phyloP scores from a whole-genome alignment of 345 rosid genomes.

The Citrus mangshanensis region DNA sequence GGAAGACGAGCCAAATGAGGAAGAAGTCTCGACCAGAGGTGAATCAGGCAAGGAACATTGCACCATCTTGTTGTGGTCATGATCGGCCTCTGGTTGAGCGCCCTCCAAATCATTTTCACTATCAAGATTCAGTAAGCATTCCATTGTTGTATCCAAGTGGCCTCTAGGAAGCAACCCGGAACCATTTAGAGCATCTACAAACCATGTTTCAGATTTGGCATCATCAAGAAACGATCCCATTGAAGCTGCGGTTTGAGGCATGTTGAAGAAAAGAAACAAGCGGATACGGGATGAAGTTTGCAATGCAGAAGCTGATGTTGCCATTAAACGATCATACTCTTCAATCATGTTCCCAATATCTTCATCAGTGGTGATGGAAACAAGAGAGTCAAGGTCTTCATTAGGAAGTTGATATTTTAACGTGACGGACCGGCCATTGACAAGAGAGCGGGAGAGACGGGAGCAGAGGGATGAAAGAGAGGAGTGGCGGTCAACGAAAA shows the following conservation, averaged over 20 bases:
- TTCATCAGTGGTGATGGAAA: constrained; percentile 71
- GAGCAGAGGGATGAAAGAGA: constrained; percentile 44
- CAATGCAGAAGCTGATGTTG: constrained; percentile 31
- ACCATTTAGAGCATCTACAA: constrained; percentile 77
- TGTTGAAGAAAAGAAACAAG: constrained; percentile 61
- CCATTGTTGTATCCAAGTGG: constrained; percentile 54
- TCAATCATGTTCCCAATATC: constrained; percentile 85
- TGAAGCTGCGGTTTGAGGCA: constrained; percentile 67
- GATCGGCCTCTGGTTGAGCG: constrained; percentile 18
- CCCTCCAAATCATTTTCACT: constrained; percentile 26
- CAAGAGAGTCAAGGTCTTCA: constrained; percentile 85
- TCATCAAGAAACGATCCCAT: constrained; percentile 69
- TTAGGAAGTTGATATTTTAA: constrained; percentile 82
- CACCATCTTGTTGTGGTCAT: constrained; percentile 26
- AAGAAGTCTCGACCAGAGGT: constrained; percentile 44
- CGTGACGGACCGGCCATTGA: constrained; percentile 59
- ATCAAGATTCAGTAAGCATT: constrained; percentile 53
- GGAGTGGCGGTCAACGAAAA: constrained; percentile 62
- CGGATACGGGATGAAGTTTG: constrained; percentile 49
- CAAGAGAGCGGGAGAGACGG: constrained; percentile 64
- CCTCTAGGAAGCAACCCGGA: constrained; percentile 61
- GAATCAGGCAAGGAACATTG: constrained; percentile 56
- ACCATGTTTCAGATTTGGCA: constrained; percentile 79
- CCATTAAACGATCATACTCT: constrained; percentile 59
- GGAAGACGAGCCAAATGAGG: constrained; percentile 59